Evolutionary conservation across 192 early-diverging fungal genomes (phyloP).

Genomic region (Coemansia sp.): DNA sequence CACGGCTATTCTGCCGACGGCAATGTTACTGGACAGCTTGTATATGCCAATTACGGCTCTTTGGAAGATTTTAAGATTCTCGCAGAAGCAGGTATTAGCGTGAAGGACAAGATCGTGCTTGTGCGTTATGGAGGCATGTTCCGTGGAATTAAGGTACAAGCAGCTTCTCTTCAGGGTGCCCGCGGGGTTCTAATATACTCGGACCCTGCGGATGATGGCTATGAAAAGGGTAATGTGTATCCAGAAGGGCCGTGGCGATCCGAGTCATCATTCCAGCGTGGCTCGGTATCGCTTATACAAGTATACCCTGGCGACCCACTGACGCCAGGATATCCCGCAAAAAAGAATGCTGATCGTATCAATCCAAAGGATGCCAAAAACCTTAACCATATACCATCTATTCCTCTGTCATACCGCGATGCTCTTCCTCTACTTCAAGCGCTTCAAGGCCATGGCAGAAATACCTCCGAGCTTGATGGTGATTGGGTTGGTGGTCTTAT

Average conservation of each 20-base stretch:
- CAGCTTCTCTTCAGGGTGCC: conserved; percentile 58
- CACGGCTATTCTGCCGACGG: conserved; percentile 62
- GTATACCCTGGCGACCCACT: conserved; percentile 62
- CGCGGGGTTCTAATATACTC: conserved; percentile 61
- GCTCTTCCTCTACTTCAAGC: conserved; percentile 60
- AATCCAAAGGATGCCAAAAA: conserved; percentile 51
- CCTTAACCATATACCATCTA: conserved; percentile 60
- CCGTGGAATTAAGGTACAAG: conserved; percentile 58
- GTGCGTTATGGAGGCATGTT: conserved; percentile 57
- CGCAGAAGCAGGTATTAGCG: conserved; percentile 29
- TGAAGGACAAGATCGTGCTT: conserved; percentile 57
- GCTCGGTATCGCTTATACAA: conserved; percentile 53
- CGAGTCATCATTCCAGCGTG: conserved; percentile 58
- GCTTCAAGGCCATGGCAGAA: conserved; percentile 48
- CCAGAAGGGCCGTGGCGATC: conserved; percentile 64
- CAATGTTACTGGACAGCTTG: conserved; percentile 60
- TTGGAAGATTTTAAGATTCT: conserved; percentile 58
- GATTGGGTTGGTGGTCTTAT: conserved; percentile 59
- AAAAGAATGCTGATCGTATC: conserved; percentile 56
- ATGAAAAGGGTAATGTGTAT: conserved; percentile 51
- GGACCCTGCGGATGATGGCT: conserved; percentile 67
- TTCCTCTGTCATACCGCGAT: conserved; percentile 64
- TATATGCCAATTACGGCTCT: conserved; percentile 66
- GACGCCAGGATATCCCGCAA: conserved; percentile 62
- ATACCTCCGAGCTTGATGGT: conserved; percentile 24